Conservation (phyloP, 192 early-diverging fungal species). For the Coemansia sp. region DNA sequence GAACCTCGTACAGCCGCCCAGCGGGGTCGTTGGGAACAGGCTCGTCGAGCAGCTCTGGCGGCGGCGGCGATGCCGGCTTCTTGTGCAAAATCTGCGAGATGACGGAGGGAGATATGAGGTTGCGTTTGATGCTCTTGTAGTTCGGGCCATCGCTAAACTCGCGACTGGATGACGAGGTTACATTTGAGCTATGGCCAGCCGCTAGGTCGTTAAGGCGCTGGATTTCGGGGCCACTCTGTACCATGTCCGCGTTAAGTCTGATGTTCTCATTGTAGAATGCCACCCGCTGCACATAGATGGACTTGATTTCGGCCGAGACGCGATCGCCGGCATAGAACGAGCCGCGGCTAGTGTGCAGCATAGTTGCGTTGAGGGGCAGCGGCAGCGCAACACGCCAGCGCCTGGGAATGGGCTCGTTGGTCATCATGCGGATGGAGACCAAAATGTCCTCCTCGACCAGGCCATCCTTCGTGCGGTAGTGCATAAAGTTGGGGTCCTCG, state of each 20-base stretch:
- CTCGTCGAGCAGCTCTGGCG: constrained; percentile 45
- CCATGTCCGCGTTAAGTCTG: constrained; percentile 26
- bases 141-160: constrained; percentile 33
- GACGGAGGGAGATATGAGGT: constrained; percentile 34
- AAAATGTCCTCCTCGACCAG: constrained; percentile 41
- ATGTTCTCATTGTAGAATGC: constrained; percentile 50
- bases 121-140: constrained; percentile 34
- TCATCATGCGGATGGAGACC: constrained; percentile 34
- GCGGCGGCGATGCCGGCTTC: constrained; percentile 24
- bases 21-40: constrained; percentile 45
- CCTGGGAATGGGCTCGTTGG: constrained; percentile 40
- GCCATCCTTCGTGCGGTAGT: constrained; percentile 44
- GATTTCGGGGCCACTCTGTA: constrained; percentile 19
- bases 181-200: constrained; percentile 40
- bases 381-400: constrained; percentile 45
- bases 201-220: constrained; percentile 39
- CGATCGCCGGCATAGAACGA: constrained; percentile 37
- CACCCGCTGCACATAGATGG: constrained; percentile 36
- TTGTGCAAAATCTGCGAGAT: constrained; percentile 40
- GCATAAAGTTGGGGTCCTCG: constrained; percentile 37
- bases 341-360: constrained; percentile 47
- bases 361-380: constrained; percentile 28
- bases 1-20: constrained; percentile 43
- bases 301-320: constrained; percentile 44
- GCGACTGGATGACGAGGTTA: constrained; percentile 4